phyloP scores from a whole-genome alignment of 164 flowering plant genomes.

The Taxillus chinensis region DNA sequence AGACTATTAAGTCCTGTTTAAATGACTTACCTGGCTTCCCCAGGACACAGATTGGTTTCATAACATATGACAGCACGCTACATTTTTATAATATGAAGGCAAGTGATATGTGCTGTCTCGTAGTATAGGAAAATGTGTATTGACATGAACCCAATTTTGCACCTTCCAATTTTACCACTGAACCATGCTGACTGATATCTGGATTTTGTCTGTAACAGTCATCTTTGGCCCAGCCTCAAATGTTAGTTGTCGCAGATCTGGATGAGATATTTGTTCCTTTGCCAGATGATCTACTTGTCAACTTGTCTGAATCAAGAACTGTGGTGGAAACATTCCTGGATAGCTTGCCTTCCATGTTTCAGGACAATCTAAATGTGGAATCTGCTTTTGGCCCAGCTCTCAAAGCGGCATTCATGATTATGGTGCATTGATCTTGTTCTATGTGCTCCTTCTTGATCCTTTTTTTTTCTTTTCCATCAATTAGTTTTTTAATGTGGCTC shows the following conservation, averaged over 20 bases:
- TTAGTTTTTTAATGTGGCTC: neutral
- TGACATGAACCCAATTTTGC: neutral
- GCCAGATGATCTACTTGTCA: slow-evolving; percentile 97
- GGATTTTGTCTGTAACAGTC: slow-evolving; percentile 49
- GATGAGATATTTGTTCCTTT: slow-evolving; percentile 91
- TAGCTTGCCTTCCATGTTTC: slow-evolving; percentile 92
- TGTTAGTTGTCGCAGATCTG: slow-evolving; percentile 96
- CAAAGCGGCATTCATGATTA: slow-evolving; percentile 81
- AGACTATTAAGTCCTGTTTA: slow-evolving; percentile 82
- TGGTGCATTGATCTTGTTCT: slow-evolving; percentile 44
- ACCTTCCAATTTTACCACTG: neutral
- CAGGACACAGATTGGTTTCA: slow-evolving; percentile 92
- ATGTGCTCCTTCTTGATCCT: neutral
- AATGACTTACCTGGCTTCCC: slow-evolving; percentile 85
- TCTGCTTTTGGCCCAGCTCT: slow-evolving; percentile 99
- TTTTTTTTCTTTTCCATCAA: neutral
- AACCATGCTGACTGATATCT: slow-evolving; percentile 1
- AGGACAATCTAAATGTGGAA: slow-evolving; percentile 74
- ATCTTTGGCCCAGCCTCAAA: slow-evolving; percentile 90
- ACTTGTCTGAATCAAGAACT: slow-evolving; percentile 84
- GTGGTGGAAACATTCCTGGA: slow-evolving; percentile 92
- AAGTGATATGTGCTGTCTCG: slow-evolving; percentile 17
- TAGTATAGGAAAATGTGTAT: neutral
- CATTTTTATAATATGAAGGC: slow-evolving; percentile 97
- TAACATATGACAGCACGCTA: slow-evolving; percentile 90